Percentiles rank a stretch among this genome's conserved stretches.
Evolutionary conservation across 2,329 filamentous ascomycete species (phyloP).

Genomic region (Zymoseptoria brevis): DNA sequence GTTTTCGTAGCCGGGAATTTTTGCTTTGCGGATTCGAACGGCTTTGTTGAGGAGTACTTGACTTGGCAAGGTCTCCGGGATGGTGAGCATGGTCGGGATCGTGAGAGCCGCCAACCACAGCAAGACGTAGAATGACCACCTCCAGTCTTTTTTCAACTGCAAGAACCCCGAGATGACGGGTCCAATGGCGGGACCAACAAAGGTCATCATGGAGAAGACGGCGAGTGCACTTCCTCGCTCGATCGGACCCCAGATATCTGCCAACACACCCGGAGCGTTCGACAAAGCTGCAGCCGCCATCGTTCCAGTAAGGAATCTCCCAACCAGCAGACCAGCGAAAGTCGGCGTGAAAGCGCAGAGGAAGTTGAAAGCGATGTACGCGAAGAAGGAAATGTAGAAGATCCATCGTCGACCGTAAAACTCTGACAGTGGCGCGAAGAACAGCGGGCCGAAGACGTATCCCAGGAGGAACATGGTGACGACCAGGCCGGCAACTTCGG

Average conservation of each 20-base stretch:
- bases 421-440: slow-evolving; percentile 60
- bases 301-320: slow-evolving; percentile 49
- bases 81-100: slow-evolving; percentile 38
- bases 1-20: slow-evolving; percentile 39
- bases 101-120: slow-evolving; percentile 33
- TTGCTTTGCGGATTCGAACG: slow-evolving; percentile 33
- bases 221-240: slow-evolving; percentile 43
- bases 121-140: slow-evolving; percentile 40
- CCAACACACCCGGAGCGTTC: slow-evolving; percentile 44
- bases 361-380: slow-evolving; percentile 43
- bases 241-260: slow-evolving; percentile 47
- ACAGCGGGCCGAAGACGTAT: slow-evolving; percentile 54
- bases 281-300: slow-evolving; percentile 43
- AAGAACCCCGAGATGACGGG: slow-evolving; percentile 52
- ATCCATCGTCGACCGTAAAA: slow-evolving; percentile 52
- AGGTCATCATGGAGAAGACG: slow-evolving; percentile 43
- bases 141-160: slow-evolving; percentile 44
- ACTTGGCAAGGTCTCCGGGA: slow-evolving; percentile 50
- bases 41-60: slow-evolving; percentile 49
- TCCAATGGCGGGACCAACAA: slow-evolving; percentile 47
- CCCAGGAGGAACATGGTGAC: slow-evolving; percentile 29
- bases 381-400: slow-evolving; percentile 38
- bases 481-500: slow-evolving; percentile 33
- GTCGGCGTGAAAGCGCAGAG: slow-evolving; percentile 50
- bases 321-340: slow-evolving; percentile 46